Evolutionary conservation across 1,139 yeast genomes (phyloP), one percentile per base, ranked within the genome.

Genomic region (Candida sojae): DNA sequence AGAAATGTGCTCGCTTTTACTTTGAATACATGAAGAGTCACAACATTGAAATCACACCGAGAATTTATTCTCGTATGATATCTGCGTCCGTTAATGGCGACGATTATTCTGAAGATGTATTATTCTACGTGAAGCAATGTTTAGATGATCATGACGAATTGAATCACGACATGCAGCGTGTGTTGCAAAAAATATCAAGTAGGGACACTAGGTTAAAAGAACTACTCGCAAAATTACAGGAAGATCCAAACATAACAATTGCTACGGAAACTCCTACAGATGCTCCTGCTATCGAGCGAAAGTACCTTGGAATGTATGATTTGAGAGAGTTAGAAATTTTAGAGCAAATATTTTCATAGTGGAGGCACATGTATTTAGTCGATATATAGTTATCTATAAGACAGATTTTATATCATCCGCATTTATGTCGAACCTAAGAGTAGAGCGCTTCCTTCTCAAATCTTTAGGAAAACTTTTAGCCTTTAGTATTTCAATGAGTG

Each of bases 341-440:
- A 23, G 53, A 48, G 42, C 54, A 57, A 51, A 52, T 64, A 48
- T 57, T 66, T 39, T 7, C 13, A 29, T 36, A 43, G 13, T n/a
- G 6, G 31, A 3, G 21, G 21, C 21, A 17, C 21, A 17, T 17
- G 21, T 17, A 17, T 17, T 17, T 17, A 17, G 21, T 17, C 3
- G 21, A 17, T 17, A 17, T 17, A 17, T 17, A 17, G 21, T 39
- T 30, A 10, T 30, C 35, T 41, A 41, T 42, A 42, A 51, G 21
- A 73, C 73, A 36, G 64, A 66, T 42, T 62, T 63, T 44, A 71
- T 59, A 45, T 71, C 76, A n/a, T 66, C 70, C 23, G 72, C 76
- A 53, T 66, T 70, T 44, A 71, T 71, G 46, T 71, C 73, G 29
- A 71, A 57, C 46, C 55, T 62, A 4, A 57, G 51, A 1, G 69